These are phyloP conservation scores for Mucor racemosus DNA, from an alignment of 371 early-diverging fungal genomes.

Conservation along the genomic window DNA sequence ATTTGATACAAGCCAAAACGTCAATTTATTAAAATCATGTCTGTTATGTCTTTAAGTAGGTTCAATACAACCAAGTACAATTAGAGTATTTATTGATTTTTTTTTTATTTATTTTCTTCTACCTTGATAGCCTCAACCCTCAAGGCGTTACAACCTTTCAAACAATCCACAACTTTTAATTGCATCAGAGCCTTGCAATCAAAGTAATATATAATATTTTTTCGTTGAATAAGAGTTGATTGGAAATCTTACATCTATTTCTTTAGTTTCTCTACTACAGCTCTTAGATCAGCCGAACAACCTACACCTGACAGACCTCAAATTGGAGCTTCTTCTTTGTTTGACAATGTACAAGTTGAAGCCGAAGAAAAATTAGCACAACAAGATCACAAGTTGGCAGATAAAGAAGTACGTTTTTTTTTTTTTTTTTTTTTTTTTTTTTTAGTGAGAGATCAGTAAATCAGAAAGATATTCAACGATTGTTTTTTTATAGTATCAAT, in stretches of 20 bases:
- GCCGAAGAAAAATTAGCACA: constrained; percentile 46
- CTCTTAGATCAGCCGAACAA: constrained; percentile 26
- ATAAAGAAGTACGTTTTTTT: constrained; percentile 45
- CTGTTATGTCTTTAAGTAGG: constrained; percentile 26
- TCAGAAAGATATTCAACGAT: constrained; percentile 28
- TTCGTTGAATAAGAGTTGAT: not conserved
- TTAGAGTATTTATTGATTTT: not conserved
- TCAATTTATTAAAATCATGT: constrained; percentile 9
- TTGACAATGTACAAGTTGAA: constrained; percentile 56
- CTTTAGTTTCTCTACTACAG: constrained; percentile 34
- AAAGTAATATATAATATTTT: constrained; percentile 10
- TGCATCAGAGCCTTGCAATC: constrained; percentile 20
- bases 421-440: too few species aligned
- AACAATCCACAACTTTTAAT: constrained; percentile 14
- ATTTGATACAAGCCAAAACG: not conserved
- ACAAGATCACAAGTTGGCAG: constrained; percentile 39
- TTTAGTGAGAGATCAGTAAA: constrained; percentile 22
- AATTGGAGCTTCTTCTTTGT: constrained; percentile 62
- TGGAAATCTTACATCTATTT: not conserved
- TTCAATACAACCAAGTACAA: not conserved
- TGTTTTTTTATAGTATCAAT: constrained; percentile 59
- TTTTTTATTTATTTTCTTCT: not conserved
- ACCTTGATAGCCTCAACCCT: constrained; percentile 23
- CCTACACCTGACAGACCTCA: constrained; percentile 45
- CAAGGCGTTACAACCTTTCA: constrained; percentile 29